Conservation (phyloP, 768 basidiomycete species). For the Boletus rubescentipes region DNA sequence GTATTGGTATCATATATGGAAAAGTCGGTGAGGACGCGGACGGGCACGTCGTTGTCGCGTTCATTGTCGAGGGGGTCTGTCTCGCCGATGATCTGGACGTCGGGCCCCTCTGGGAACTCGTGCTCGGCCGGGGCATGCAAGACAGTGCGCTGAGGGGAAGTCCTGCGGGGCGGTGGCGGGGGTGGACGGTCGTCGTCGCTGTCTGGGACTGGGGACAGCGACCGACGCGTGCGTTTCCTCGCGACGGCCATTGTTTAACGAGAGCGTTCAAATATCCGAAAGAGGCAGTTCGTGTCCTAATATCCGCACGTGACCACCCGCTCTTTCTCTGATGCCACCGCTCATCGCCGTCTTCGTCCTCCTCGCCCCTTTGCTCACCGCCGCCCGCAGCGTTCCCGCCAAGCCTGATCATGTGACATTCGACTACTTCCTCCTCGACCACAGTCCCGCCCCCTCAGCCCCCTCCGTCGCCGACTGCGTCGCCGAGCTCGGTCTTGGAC, state of each 20-base stretch:
- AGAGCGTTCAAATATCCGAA: background rate
- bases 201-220: slow-evolving; percentile 16
- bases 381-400: slow-evolving; percentile 9
- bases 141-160: slow-evolving; percentile 7
- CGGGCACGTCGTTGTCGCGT: slow-evolving; percentile 44
- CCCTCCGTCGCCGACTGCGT: slow-evolving; percentile 63
- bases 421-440: slow-evolving; percentile 82
- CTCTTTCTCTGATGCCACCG: slow-evolving; percentile 10
- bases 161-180: slow-evolving; percentile 8
- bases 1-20: slow-evolving; percentile 45
- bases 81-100: slow-evolving; percentile 47
- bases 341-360: slow-evolving; percentile 7
- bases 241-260: slow-evolving; percentile 21
- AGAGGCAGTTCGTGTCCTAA: background rate
- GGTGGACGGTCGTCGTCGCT: slow-evolving; percentile 14
- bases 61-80: slow-evolving; percentile 24
- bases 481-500: slow-evolving; percentile 62
- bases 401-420: slow-evolving; percentile 60
- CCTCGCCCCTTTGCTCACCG: slow-evolving; percentile 1
- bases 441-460: slow-evolving; percentile 50
- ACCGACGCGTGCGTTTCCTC: slow-evolving; percentile 28
- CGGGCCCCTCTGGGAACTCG: slow-evolving; percentile 39
- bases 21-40: slow-evolving; percentile 57
- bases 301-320: slow-evolving; percentile 13
- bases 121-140: slow-evolving; percentile 26